Evolutionary conservation across 495 filamentous ascomycete genomes (phyloP).

Genomic region (Podospora pseudoanserina): DNA sequence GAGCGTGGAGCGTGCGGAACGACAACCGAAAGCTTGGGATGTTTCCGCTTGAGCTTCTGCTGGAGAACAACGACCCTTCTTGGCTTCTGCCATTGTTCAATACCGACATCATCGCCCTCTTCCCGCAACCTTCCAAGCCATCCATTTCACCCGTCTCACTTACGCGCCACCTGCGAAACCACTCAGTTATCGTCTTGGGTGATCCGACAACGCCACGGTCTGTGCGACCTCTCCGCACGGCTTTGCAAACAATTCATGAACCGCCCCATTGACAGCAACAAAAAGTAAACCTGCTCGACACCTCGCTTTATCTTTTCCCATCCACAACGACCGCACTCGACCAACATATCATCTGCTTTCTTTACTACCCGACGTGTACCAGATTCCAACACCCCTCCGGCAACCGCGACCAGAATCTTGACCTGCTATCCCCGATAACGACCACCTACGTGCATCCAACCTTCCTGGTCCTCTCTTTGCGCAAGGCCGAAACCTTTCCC

Average conservation of each 20-base stretch:
- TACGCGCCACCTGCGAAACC: not conserved
- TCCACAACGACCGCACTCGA: not conserved
- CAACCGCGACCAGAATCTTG: not conserved
- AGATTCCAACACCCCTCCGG: not conserved
- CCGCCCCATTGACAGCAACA: not conserved
- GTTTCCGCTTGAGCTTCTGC: not conserved
- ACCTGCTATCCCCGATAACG: not conserved
- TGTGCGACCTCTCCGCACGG: not conserved
- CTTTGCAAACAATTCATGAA: not conserved
- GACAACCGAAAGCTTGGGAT: constrained; percentile 4
- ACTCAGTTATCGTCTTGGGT: not conserved
- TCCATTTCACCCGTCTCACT: not conserved
- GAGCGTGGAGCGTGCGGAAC: constrained; percentile 2
- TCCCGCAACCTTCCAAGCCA: not conserved
- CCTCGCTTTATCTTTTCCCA: not conserved
- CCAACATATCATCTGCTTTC: not conserved
- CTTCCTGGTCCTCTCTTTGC: not conserved
- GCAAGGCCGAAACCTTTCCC: not conserved
- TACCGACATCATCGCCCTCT: not conserved
- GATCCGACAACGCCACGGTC: not conserved
- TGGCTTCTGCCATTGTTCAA: constrained; percentile 1
- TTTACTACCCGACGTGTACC: not conserved
- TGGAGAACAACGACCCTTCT: constrained; percentile 2
- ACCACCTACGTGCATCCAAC: not conserved
- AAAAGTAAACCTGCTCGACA: not conserved